These are phyloP conservation scores for Breynia disticha DNA, from an alignment of 441 rosid genomes.

Conservation along the genomic window DNA sequence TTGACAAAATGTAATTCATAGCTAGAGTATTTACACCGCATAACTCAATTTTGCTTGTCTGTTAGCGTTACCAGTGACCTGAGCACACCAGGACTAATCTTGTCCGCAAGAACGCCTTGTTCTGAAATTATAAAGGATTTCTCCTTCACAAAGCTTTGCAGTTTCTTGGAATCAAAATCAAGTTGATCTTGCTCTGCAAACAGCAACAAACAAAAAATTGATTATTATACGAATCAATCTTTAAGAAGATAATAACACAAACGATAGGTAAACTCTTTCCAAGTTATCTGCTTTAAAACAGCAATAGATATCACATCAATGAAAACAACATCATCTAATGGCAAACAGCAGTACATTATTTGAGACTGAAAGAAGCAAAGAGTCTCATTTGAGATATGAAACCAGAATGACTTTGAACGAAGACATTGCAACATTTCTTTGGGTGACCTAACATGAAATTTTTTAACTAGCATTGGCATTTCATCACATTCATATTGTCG, in stretches of 20 bases:
- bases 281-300: not conserved
- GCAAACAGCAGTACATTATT: not conserved
- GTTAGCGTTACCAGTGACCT: conserved; percentile 54
- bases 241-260: not conserved
- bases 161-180: conserved; percentile 52
- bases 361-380: too few relatives aligned
- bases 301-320: not conserved
- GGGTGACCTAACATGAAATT: too few relatives aligned
- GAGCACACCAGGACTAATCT: conserved; percentile 52
- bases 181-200: conserved; percentile 44
- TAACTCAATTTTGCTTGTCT: conserved; percentile 42
- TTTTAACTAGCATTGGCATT: too few relatives aligned
- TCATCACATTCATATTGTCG: too few relatives aligned
- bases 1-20: not conserved
- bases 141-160: conserved; percentile 72
- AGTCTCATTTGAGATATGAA: too few relatives aligned
- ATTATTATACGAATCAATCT: not conserved
- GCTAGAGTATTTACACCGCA: not conserved
- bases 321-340: not conserved
- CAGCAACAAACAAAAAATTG: conserved; percentile 8
- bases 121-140: conserved; percentile 53
- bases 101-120: conserved; percentile 69
- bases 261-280: not conserved
- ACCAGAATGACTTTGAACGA: too few relatives aligned
- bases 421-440: too few relatives aligned